Percentiles rank a stretch among this genome's conserved stretches.
phyloP scores from a whole-genome alignment of 192 early-diverging fungal species.

The Coemansia pectinata region DNA sequence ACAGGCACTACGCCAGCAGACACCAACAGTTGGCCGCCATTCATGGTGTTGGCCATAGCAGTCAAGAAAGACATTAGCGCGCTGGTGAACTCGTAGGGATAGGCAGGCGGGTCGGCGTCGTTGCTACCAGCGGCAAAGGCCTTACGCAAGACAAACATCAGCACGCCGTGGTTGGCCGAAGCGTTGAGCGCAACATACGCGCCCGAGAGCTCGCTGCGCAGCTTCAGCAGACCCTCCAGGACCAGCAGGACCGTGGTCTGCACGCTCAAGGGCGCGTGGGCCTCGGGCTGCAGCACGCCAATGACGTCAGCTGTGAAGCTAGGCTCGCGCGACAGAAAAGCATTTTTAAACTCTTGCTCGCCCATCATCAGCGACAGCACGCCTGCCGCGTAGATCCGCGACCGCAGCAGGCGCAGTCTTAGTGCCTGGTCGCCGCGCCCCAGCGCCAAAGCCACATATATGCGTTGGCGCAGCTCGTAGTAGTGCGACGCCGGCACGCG shows the following conservation, averaged over 20 bases:
- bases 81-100: conserved; percentile 73
- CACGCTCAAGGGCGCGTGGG: conserved; percentile 63
- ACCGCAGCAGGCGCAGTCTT: conserved; percentile 64
- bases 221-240: conserved; percentile 81
- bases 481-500: conserved; percentile 70
- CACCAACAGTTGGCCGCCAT: conserved; percentile 87
- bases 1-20: conserved; percentile 87
- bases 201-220: conserved; percentile 73
- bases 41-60: conserved; percentile 74
- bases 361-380: conserved; percentile 67
- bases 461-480: conserved; percentile 78
- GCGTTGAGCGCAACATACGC: conserved; percentile 87
- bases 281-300: conserved; percentile 72
- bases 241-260: conserved; percentile 81
- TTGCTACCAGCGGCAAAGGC: conserved; percentile 58
- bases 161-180: conserved; percentile 88
- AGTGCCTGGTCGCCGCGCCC: conserved; percentile 33
- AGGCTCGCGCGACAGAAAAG: conserved; percentile 86
- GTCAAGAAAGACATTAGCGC: conserved; percentile 78
- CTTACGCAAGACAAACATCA: conserved; percentile 80
- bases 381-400: conserved; percentile 77
- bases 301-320: conserved; percentile 79
- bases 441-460: conserved; percentile 72
- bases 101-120: conserved; percentile 25
- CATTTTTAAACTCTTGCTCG: conserved; percentile 60